Base-by-base conservation (phyloP, 768 basidiomycete species). In the Gymnopilus junonius region DNA sequence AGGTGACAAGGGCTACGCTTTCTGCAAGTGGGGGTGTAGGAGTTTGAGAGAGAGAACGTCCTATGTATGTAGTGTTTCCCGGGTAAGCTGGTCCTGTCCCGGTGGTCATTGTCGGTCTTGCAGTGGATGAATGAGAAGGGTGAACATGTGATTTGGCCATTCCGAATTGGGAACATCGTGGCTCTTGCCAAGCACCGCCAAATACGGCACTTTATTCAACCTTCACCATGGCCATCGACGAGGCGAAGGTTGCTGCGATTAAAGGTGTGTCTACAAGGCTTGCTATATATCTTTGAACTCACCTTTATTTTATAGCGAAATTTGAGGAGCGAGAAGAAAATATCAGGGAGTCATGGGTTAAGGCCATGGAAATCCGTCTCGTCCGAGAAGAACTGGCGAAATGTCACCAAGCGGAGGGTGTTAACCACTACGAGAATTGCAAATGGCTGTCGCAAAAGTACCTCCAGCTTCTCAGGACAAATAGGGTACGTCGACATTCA, bases 301-400 rank as follows among this genome's bases (percentile, higher is more conserved):
- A 43, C 15, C 20, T 43, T 59, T 6, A 55, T 34, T 8, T 35
- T 51, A 21, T 58, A 93, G 92, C 83, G 17, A 87, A 84, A 73
- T 75, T 91, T 55, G 77, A 85, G 69, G 84, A 83, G 68, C 90
- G 92, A 40, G 94, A 97, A 64, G 78, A 86, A 48, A 80, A 85
- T 76, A 81, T 98, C 72, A 88, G 92, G 55, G 95, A 98, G 79
- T 92, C 93, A 55, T 99, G 96, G 96, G 85, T 97, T 32, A 90
- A 89, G 68, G 90, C 93, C 21, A 97, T 98, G 95, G 95, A 97
- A 76, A 87, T 88, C 32, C 88, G 92, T 51, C 82, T 99, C 62
- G 94, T 97, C 50, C 88, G 88, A 64, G 91, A 93, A 61, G 93
- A 96, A 75, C 86, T 99, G 58, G 83, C 87, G 61, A 95, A 93